Percentiles rank a stretch among this genome's conserved stretches.
These are phyloP conservation scores for Kwoniella botswanensis DNA, from an alignment of 768 basidiomycete species.

Conservation along the genomic window DNA sequence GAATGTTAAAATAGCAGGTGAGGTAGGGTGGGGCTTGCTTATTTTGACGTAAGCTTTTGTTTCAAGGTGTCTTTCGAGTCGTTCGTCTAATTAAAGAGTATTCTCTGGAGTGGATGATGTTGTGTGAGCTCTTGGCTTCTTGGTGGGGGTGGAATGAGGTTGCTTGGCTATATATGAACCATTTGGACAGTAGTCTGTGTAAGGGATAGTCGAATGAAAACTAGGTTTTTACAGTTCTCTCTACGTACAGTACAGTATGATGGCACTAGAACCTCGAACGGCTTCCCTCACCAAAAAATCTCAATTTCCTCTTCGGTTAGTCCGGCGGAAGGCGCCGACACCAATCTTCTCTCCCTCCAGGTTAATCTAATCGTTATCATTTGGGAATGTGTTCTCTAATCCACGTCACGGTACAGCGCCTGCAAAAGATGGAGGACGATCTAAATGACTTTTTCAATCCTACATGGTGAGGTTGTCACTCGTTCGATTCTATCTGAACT, in stretches of 20 bases:
- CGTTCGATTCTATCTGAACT: no score
- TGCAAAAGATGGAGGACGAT: no score
- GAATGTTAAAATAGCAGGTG: background rate
- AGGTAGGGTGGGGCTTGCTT: background rate
- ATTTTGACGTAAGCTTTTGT: slow-evolving; percentile 2
- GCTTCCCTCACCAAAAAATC: background rate
- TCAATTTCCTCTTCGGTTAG: background rate
- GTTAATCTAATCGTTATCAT: slow-evolving; percentile 8
- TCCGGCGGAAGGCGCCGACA: slow-evolving; percentile 7
- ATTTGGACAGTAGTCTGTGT: background rate
- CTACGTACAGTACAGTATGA: background rate
- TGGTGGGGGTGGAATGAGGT: background rate
- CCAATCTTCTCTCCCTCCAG: background rate
- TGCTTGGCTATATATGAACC: slow-evolving; percentile 19
- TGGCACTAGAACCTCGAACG: background rate
- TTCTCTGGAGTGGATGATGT: slow-evolving; percentile 4
- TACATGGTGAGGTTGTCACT: no score
- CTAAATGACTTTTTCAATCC: no score
- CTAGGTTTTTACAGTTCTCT: slow-evolving; percentile 9
- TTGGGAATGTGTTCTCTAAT: background rate
- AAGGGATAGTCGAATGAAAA: slow-evolving; percentile 11
- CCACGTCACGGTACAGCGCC: background rate
- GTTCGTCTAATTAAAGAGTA: slow-evolving; percentile 25
- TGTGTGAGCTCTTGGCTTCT: slow-evolving; percentile 1
- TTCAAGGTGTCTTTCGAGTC: background rate